Percentiles rank a stretch among this genome's conserved stretches.
These are phyloP conservation scores for Auriscalpium vulgare DNA, from an alignment of 768 basidiomycete species.

Conservation along the genomic window DNA sequence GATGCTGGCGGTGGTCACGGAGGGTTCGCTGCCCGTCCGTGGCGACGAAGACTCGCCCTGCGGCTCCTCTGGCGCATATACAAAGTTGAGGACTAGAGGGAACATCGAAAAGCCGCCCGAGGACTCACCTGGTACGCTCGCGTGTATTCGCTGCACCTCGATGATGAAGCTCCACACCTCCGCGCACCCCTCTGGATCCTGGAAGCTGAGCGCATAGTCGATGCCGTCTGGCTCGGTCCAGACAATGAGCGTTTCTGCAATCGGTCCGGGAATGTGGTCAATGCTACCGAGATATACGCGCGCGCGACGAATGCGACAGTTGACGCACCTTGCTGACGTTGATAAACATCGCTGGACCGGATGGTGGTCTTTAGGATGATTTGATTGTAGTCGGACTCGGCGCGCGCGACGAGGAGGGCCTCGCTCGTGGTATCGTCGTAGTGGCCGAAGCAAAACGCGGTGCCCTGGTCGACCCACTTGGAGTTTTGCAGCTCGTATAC, in stretches of 20 bases:
- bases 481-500: slow-evolving; percentile 91
- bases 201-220: slow-evolving; percentile 95
- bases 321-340: slow-evolving; percentile 72
- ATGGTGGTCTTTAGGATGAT: slow-evolving; percentile 77
- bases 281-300: neutral
- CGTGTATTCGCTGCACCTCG: slow-evolving; percentile 76
- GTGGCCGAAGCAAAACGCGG: slow-evolving; percentile 91
- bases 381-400: slow-evolving; percentile 63
- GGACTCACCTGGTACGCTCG: slow-evolving; percentile 56
- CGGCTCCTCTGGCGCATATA: slow-evolving; percentile 34
- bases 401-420: slow-evolving; percentile 77
- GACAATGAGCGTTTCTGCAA: slow-evolving; percentile 89
- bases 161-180: slow-evolving; percentile 97
- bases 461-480: slow-evolving; percentile 94
- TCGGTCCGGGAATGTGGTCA: neutral
- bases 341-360: slow-evolving; percentile 77
- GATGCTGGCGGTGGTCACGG: slow-evolving; percentile 54
- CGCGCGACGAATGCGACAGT: slow-evolving; percentile 1
- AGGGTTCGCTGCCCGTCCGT: slow-evolving; percentile 43
- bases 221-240: slow-evolving; percentile 96
- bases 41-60: slow-evolving; percentile 51
- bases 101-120: neutral
- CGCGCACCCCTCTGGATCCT: slow-evolving; percentile 89
- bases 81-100: slow-evolving; percentile 11
- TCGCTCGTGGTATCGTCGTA: slow-evolving; percentile 70